Evolutionary conservation across 441 rosid genomes (phyloP), one percentile per base, ranked within the genome.

Genomic region (Euphorbia celastroides): DNA sequence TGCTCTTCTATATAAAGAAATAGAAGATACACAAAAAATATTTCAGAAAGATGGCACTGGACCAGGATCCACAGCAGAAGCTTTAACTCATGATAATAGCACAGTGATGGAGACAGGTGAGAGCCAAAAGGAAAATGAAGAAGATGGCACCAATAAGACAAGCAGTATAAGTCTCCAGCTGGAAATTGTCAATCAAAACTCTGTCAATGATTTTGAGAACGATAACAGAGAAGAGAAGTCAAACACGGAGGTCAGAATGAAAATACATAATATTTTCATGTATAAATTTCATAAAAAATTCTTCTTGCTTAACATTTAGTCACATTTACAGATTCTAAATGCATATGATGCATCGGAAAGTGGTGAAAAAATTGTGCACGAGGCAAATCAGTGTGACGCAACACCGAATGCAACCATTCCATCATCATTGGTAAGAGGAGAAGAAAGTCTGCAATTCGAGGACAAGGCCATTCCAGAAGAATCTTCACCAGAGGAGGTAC

Each of bases 161-260:
- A 36, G 36, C 30, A 44, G 34, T 55, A 55, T 55, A 60, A 57
- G 42, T 65, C 58, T 65, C 57, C 44, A 59, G 31, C 66, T 17
- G 9, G 73, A 80, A 68, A 17, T 41, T 20, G 64, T 62, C n/a
- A 61, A 28, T 67, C 60, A 17, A 67, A 57, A 31, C 30, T 42
- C 23, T 5, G n/a, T 16, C 17, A 22, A 70, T 57, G 36, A 74
- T 62, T 66, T 54, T 13, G 55, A 66, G 63, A 55, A 65, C 22
- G 64, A 60, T 6, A 17, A 52, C 28, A 61, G 59, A 9, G 48
- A 58, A 13, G 67, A 67, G 26, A 61, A 61, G 13, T 42, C 66
- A 3, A 19, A 65, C 19, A 32, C 8, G 66, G 74, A 77, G 80
- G 83, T 80, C 46, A 65, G 66, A 19, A 22, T 14, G 54, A 67